phyloP scores from a whole-genome alignment of 306 rosid species.

The Lupinus albus region DNA sequence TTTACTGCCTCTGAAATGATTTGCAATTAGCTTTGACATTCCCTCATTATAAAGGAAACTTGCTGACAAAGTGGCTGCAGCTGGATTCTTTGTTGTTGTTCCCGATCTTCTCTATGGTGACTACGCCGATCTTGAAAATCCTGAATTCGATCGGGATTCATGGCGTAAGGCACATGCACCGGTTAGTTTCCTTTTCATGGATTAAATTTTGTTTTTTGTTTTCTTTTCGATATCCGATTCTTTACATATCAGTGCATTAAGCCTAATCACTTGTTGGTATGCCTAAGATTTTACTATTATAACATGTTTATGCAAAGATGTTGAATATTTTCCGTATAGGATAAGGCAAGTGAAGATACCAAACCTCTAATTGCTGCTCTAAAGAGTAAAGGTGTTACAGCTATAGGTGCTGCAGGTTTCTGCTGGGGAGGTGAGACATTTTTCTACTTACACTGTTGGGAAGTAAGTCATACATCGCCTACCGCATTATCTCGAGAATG shows the following conservation, averaged over 20 bases:
- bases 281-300: neutral
- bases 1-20: neutral
- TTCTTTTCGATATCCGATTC: too few species aligned
- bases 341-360: slow-evolving; percentile 55
- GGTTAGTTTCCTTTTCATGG: slow-evolving; percentile 27
- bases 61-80: slow-evolving; percentile 57
- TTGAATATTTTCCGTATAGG: slow-evolving; percentile 40
- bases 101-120: slow-evolving; percentile 65
- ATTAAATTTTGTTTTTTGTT: slow-evolving; percentile 14
- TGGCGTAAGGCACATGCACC: slow-evolving; percentile 52
- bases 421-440: slow-evolving; percentile 66
- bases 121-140: slow-evolving; percentile 38
- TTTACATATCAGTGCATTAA: neutral
- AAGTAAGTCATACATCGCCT: too few species aligned
- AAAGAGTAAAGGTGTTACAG: slow-evolving; percentile 54
- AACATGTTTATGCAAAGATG: neutral
- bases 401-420: slow-evolving; percentile 64
- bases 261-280: neutral
- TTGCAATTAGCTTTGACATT: slow-evolving; percentile 21
- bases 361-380: slow-evolving; percentile 56
- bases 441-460: neutral
- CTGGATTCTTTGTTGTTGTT: slow-evolving; percentile 63
- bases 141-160: slow-evolving; percentile 32
- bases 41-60: slow-evolving; percentile 52
- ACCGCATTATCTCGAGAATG: too few species aligned